Percentiles rank a stretch among this genome's conserved stretches.
These are phyloP conservation scores for Rhodotorula sp. DNA, from an alignment of 1,284 basidiomycete species.

Conservation along the genomic window DNA sequence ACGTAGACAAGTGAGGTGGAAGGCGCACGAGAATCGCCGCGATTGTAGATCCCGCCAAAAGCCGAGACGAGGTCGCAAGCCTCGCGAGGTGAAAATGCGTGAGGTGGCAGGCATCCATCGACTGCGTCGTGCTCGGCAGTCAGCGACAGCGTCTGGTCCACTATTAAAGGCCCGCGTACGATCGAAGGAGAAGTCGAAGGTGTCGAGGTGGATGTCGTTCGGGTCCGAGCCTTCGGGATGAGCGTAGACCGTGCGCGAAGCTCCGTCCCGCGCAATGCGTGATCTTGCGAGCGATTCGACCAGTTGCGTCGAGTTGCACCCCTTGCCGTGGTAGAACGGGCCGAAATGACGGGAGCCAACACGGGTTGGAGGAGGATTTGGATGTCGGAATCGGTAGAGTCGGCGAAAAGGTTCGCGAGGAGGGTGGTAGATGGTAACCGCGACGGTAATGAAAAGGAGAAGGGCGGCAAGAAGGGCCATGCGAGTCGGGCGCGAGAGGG, in stretches of 20 bases:
- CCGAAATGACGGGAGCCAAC: neutral
- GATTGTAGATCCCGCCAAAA: neutral
- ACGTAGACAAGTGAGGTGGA: too few relatives aligned
- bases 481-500: neutral
- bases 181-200: conserved; percentile 1
- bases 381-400: neutral
- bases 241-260: neutral
- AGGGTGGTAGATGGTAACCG: neutral
- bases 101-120: conserved; percentile 1
- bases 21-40: conserved; percentile 3
- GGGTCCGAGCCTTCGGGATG: neutral
- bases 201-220: neutral
- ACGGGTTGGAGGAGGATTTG: neutral
- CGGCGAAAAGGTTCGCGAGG: neutral
- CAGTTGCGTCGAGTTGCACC: conserved; percentile 6
- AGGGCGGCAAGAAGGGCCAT: neutral
- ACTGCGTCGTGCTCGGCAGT: neutral
- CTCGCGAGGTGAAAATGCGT: conserved; percentile 5
- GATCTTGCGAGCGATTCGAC: neutral
- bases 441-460: neutral
- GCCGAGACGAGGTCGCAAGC: conserved; percentile 8
- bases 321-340: neutral
- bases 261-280: neutral
- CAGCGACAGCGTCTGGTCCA: neutral
- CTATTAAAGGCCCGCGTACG: neutral